Evolutionary conservation across 2,329 filamentous ascomycete species (phyloP), one percentile per base, ranked within the genome.

Genomic region (Ophiognomonia clavigignenti-juglandacearum): DNA sequence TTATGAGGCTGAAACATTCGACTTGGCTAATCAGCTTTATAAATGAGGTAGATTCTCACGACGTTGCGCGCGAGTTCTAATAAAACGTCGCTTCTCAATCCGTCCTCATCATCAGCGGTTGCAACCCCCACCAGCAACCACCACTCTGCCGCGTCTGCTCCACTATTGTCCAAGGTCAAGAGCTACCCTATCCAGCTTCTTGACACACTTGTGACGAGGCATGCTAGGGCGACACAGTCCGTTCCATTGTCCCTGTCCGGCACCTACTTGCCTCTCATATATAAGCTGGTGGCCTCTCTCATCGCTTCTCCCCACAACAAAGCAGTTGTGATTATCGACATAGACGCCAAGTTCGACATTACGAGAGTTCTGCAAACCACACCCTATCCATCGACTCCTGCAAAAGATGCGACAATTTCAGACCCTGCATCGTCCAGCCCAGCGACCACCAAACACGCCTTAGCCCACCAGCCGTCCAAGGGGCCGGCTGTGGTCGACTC

Each of bases 291-390:
- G 20, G 74, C 74, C 4, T 67, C 66, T 2, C 66, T 82, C 31
- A 63, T 82, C n/a, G 62, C 69, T 0, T 53, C 68, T 4, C 74
- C 76, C 9, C 63, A 72, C 42, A 54, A 57, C 26, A 74, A 77
- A 56, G 64, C 75, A 6, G 58, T 84, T 7, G 64, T 77, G 1
- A 54, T 85, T 6, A 57, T 85, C 39, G 81, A 84, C 54, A 59
- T 74, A 2, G 76, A 80, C 38, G 65, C 66, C 8, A 69, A 71
- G 8, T 84, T 85, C 52, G 77, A 82, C 48, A 62, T 71, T 2
- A 72, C 71, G 6, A 66, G 71, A 2, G 64, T 81, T 7, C 42
- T 73, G 58, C 55, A 45, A 48, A 35, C 48, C 53, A 7, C 29
- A 13, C 49, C 36, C 16, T 51, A 39, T 20, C 10, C 11, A 29